Percentiles rank a stretch among this genome's conserved stretches.
phyloP scores from a whole-genome alignment of 257 asterid genomes.

The Primulina huaijiensis region DNA sequence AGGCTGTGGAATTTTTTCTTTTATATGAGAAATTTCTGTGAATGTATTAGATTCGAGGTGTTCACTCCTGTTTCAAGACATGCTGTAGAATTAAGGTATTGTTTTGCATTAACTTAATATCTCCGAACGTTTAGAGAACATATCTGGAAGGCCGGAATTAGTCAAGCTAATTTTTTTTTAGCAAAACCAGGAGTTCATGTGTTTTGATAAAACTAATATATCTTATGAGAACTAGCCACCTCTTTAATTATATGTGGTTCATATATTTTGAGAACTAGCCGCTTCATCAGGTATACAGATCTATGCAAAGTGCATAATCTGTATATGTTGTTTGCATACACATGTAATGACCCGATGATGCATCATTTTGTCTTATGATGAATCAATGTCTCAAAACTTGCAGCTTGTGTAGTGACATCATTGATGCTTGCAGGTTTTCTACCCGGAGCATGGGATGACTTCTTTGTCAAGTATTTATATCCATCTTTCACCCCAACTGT shows the following conservation, averaged over 20 bases:
- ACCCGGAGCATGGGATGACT: constrained; percentile 86
- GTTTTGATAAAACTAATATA: background rate
- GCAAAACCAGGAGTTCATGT: background rate
- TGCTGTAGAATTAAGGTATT: background rate
- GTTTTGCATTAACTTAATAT: background rate
- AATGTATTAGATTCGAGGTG: background rate
- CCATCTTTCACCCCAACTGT: constrained; percentile 96
- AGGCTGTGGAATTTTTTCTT: background rate
- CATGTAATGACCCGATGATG: background rate
- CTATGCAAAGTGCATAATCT: too few relatives aligned
- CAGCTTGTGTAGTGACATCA: background rate
- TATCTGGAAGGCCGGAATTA: background rate
- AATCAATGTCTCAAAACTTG: background rate
- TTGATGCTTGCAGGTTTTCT: constrained; percentile 58
- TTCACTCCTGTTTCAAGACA: background rate
- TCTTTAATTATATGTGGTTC: background rate
- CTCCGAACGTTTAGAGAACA: background rate
- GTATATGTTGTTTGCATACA: background rate
- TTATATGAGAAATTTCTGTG: background rate
- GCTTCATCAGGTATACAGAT: too few relatives aligned
- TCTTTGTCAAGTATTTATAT: constrained; percentile 78
- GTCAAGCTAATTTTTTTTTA: background rate
- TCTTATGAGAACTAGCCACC: background rate
- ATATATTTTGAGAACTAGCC: too few relatives aligned
- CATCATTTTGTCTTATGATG: background rate